These are phyloP conservation scores for Ceratorhiza oryzae-sativae DNA, from an alignment of 1,284 basidiomycete species.

Conservation along the genomic window DNA sequence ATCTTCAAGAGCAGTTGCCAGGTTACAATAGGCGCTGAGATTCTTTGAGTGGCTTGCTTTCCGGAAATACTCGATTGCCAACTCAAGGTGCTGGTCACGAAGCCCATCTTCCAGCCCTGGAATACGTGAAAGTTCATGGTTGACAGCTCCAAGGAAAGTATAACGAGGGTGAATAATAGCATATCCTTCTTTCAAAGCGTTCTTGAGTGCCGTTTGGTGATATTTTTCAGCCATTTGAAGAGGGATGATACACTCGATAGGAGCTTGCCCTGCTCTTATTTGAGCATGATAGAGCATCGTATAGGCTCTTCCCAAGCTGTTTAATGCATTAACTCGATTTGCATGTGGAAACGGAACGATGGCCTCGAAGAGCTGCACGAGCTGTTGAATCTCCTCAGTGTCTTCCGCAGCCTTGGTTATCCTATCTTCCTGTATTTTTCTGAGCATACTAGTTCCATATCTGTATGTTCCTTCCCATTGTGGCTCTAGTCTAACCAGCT, in stretches of 20 bases:
- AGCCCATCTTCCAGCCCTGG: neutral
- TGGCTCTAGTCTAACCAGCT: neutral
- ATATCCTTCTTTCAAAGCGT: neutral
- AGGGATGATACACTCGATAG: neutral
- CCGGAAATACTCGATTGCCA: slow-evolving; percentile 2
- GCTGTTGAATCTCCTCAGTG: neutral
- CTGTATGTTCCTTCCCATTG: neutral
- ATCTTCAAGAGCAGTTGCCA: slow-evolving; percentile 5
- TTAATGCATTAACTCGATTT: slow-evolving; percentile 2
- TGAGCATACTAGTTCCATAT: neutral
- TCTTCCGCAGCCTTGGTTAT: neutral
- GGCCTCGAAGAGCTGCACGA: neutral
- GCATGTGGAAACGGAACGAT: slow-evolving; percentile 5
- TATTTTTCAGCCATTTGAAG: neutral
- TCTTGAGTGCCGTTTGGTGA: slow-evolving; percentile 7
- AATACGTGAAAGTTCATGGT: neutral
- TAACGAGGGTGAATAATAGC: neutral
- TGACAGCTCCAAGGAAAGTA: neutral
- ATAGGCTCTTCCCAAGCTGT: slow-evolving; percentile 3
- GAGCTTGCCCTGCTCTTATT: neutral
- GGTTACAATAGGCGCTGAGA: neutral
- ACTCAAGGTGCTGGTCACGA: slow-evolving; percentile 1
- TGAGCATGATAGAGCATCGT: neutral
- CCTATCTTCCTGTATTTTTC: slow-evolving; percentile 9
- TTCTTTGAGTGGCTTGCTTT: neutral